These are phyloP conservation scores for Beauveria sp. DNA, from an alignment of 2,329 filamentous ascomycete genomes.

Conservation along the genomic window DNA sequence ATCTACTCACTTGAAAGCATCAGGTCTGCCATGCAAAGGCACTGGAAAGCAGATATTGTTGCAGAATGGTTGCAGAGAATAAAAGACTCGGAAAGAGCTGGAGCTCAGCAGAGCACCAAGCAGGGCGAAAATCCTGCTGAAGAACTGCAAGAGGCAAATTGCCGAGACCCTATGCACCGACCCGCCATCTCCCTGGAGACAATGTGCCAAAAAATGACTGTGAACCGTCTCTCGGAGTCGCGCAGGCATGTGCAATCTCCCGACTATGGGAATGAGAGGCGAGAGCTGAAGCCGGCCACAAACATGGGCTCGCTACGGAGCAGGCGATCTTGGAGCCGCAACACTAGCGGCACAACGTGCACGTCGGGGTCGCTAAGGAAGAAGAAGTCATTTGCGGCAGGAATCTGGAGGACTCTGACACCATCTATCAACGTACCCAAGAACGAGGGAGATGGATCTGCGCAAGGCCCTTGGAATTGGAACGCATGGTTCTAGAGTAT, in stretches of 20 bases:
- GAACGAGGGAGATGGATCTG: not conserved
- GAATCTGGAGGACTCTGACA: conserved; percentile 7
- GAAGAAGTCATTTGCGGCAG: conserved; percentile 10
- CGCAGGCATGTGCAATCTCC: not conserved
- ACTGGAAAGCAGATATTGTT: conserved; percentile 41
- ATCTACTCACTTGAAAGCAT: conserved; percentile 30
- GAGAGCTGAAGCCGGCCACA: not conserved
- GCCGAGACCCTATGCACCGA: not conserved
- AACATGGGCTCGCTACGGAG: not conserved
- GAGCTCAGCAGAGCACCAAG: too few relatives aligned
- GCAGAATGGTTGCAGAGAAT: conserved; percentile 32
- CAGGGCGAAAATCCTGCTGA: not conserved
- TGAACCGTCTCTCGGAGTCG: not conserved
- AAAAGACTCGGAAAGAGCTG: not conserved
- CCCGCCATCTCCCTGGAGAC: not conserved
- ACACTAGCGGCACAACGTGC: not conserved
- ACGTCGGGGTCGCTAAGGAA: conserved; percentile 4
- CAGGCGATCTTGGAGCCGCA: not conserved
- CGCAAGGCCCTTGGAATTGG: conserved; percentile 7
- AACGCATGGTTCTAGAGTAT: conserved; percentile 10
- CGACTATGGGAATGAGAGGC: conserved; percentile 3
- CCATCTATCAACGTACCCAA: not conserved
- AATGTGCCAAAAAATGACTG: not conserved
- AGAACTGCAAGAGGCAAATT: not conserved
- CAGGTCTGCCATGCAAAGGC: conserved; percentile 36